Conservation (phyloP, 192 early-diverging fungal species). For the Rhizophagus prolifer region DNA sequence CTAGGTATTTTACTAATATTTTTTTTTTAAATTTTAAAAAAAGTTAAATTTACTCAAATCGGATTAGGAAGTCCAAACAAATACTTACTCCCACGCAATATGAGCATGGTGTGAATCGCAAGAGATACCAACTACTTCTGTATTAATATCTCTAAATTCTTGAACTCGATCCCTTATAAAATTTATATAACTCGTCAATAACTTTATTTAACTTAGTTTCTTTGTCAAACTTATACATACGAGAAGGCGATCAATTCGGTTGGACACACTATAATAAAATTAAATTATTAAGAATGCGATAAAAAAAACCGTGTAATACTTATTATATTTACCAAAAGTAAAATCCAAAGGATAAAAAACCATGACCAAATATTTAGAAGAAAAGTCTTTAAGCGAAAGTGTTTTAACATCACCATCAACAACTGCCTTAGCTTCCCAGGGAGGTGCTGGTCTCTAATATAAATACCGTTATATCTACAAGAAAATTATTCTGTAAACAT, state of each 20-base stretch:
- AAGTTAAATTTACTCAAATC: neutral
- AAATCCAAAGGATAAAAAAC: conserved; percentile 79
- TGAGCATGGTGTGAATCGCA: conserved; percentile 71
- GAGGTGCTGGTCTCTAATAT: conserved; percentile 29
- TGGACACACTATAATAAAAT: conserved; percentile 63
- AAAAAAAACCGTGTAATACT: neutral
- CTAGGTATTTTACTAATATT: conserved; percentile 57
- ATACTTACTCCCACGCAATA: conserved; percentile 64
- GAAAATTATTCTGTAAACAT: neutral
- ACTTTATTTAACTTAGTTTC: neutral
- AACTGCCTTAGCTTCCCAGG: conserved; percentile 36
- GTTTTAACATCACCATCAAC: conserved; percentile 36
- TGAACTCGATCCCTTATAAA: conserved; percentile 62
- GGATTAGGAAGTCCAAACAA: neutral
- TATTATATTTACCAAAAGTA: conserved; percentile 40
- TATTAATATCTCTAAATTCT: conserved; percentile 74
- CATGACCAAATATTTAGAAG: conserved; percentile 56
- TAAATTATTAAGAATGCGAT: neutral
- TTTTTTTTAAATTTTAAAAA: too few relatives aligned
- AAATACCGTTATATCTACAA: neutral
- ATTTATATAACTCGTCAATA: neutral
- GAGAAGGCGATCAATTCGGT: conserved; percentile 85
- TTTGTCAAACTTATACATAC: neutral
- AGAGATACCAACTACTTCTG: conserved; percentile 66
- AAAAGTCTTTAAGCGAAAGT: conserved; percentile 39